phyloP scores from a whole-genome alignment of 768 basidiomycete species.

The Mycena galopus region DNA sequence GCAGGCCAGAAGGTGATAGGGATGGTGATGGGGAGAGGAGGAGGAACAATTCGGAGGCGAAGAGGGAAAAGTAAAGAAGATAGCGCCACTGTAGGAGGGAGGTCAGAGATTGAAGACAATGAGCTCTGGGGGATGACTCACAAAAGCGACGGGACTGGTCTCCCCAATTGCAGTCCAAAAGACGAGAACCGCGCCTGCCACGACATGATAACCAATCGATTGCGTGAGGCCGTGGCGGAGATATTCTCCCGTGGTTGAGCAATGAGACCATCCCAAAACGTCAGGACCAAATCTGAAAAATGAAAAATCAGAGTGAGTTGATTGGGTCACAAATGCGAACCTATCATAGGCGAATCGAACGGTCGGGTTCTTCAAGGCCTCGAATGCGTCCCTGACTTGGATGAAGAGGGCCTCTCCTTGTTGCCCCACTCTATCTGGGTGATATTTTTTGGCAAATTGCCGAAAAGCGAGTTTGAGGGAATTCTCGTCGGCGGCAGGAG shows the following conservation, averaged over 20 bases:
- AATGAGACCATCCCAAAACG: conserved; percentile 75
- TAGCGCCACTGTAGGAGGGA: conserved; percentile 77
- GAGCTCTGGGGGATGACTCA: conserved; percentile 55
- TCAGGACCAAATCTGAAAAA: conserved; percentile 79
- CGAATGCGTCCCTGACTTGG: conserved; percentile 77
- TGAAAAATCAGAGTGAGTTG: neutral
- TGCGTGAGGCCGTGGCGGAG: conserved; percentile 73
- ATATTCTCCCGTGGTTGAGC: conserved; percentile 78
- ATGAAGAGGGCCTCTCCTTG: conserved; percentile 77
- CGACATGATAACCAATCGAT: conserved; percentile 76
- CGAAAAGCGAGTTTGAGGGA: conserved; percentile 81
- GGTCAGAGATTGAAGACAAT: conserved; percentile 17
- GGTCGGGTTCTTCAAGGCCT: conserved; percentile 82
- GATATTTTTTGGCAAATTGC: conserved; percentile 77
- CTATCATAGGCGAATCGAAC: conserved; percentile 90
- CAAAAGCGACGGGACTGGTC: conserved; percentile 72
- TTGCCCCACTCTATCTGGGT: conserved; percentile 79
- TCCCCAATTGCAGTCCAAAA: conserved; percentile 74
- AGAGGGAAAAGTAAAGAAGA: conserved; percentile 72
- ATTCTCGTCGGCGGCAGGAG: conserved; percentile 72
- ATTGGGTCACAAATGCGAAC: conserved; percentile 39
- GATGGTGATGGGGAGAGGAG: conserved; percentile 70
- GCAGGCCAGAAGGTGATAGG: conserved; percentile 35
- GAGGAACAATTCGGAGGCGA: conserved; percentile 74
- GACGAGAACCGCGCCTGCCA: conserved; percentile 67